A percentile compares a stretch with the other conserved stretches of the same genome.
These are phyloP conservation scores for Penicillium sp. DNA, from an alignment of 2,329 filamentous ascomycete species.

Conservation along the genomic window DNA sequence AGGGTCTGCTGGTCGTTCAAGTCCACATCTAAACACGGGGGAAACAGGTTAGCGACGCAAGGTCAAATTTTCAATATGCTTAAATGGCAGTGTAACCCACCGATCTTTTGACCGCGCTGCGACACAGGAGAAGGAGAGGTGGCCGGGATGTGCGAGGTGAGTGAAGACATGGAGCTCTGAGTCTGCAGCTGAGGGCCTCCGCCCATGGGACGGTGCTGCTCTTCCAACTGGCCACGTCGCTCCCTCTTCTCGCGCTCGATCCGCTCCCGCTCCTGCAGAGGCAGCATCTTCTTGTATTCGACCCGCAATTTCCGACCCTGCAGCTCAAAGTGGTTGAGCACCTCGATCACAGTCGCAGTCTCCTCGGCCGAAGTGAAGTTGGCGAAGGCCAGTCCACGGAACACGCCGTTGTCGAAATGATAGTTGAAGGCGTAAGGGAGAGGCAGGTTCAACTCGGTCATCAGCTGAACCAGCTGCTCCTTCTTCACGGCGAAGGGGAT, in stretches of 20 bases:
- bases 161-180: slow-evolving; percentile 82
- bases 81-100: slow-evolving; percentile 20
- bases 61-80: background rate
- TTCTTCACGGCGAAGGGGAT: slow-evolving; percentile 98
- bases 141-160: slow-evolving; percentile 65
- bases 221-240: slow-evolving; percentile 90
- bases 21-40: slow-evolving; percentile 64
- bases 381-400: slow-evolving; percentile 92
- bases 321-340: slow-evolving; percentile 93
- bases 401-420: slow-evolving; percentile 97
- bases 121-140: slow-evolving; percentile 70
- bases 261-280: slow-evolving; percentile 87
- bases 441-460: slow-evolving; percentile 91
- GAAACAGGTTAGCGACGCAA: slow-evolving; percentile 14
- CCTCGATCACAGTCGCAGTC: slow-evolving; percentile 86
- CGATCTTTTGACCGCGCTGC: slow-evolving; percentile 46
- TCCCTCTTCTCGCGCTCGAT: slow-evolving; percentile 98
- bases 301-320: slow-evolving; percentile 92
- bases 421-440: slow-evolving; percentile 99
- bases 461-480: slow-evolving; percentile 87
- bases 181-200: slow-evolving; percentile 68
- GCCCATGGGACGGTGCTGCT: slow-evolving; percentile 81
- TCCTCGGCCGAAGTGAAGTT: slow-evolving; percentile 97
- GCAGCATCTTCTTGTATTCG: slow-evolving; percentile 99
- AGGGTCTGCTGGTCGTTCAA: slow-evolving; percentile 88